A percentile compares a stretch with the other conserved stretches of the same genome.
Conservation (phyloP, 805 yeast species). For the Saccharomycopsis microspora region DNA sequence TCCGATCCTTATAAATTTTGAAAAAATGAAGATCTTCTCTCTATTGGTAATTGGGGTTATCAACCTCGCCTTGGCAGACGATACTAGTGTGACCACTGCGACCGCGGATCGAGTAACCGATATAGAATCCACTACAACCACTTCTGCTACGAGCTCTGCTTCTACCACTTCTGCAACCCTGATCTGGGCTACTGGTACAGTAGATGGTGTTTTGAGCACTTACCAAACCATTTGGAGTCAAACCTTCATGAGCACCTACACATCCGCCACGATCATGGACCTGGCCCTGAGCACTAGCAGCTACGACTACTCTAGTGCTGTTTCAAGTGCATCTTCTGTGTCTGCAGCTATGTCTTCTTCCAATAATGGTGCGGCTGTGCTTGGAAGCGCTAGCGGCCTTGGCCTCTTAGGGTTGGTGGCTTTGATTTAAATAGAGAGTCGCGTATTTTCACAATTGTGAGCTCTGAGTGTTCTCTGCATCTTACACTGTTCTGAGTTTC, state of each 20-base stretch:
- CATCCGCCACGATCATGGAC: slow-evolving; percentile 25
- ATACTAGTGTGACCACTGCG: slow-evolving; percentile 13
- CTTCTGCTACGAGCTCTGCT: slow-evolving; percentile 2
- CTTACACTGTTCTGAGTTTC: too few species aligned
- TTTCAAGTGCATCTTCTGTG: slow-evolving; percentile 4
- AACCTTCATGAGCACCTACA: slow-evolving; percentile 32
- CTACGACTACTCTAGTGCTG: background rate
- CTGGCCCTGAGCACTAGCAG: background rate
- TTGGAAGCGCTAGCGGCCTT: too few species aligned
- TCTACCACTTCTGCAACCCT: slow-evolving; percentile 13
- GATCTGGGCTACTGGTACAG: slow-evolving; percentile 41
- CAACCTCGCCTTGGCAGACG: background rate
- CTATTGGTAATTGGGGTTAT: background rate
- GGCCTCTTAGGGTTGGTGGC: too few species aligned
- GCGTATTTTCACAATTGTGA: too few species aligned
- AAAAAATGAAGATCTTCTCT: too few species aligned
- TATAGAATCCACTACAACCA: slow-evolving; percentile 1
- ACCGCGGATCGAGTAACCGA: slow-evolving; percentile 8
- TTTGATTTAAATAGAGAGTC: too few species aligned
- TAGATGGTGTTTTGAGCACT: slow-evolving; percentile 26
- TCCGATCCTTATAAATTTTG: too few species aligned
- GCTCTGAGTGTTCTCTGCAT: too few species aligned
- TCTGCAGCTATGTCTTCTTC: background rate
- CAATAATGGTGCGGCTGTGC: too few species aligned
- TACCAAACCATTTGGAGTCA: slow-evolving; percentile 41